Evolutionary conservation across 495 filamentous ascomycete species (phyloP).

Genomic region (Apodospora peruviana): DNA sequence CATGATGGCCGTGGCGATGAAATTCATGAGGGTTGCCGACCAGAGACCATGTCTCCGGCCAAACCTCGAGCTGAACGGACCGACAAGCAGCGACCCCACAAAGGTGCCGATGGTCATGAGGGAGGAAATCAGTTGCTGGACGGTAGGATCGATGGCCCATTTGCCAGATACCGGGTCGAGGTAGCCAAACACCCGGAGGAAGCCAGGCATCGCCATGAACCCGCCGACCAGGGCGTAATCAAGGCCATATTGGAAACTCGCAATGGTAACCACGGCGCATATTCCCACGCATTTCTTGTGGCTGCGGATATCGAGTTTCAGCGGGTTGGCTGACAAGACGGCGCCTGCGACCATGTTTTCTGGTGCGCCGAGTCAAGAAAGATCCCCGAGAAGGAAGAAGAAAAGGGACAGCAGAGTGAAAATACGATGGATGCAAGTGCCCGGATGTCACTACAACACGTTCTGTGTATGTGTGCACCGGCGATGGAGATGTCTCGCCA

Average conservation of each 20-base stretch:
- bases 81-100: constrained; percentile 40
- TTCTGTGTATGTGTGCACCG: no score
- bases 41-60: constrained; percentile 38
- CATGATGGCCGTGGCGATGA: constrained; percentile 41
- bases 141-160: constrained; percentile 34
- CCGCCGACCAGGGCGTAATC: constrained; percentile 32
- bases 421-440: no score
- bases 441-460: no score
- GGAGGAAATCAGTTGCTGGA: constrained; percentile 46
- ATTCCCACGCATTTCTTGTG: no score
- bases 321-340: no score
- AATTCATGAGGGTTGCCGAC: constrained; percentile 36
- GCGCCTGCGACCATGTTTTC: no score
- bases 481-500: no score
- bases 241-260: constrained; percentile 37
- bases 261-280: no score
- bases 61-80: constrained; percentile 38
- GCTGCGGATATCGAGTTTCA: no score
- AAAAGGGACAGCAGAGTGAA: no score
- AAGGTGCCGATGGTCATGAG: constrained; percentile 52
- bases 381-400: no score
- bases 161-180: constrained; percentile 17
- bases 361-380: no score
- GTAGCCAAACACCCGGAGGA: constrained; percentile 41
- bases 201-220: constrained; percentile 41